Evolutionary conservation across 441 rosid species (phyloP).

Genomic region (Croton setiger): DNA sequence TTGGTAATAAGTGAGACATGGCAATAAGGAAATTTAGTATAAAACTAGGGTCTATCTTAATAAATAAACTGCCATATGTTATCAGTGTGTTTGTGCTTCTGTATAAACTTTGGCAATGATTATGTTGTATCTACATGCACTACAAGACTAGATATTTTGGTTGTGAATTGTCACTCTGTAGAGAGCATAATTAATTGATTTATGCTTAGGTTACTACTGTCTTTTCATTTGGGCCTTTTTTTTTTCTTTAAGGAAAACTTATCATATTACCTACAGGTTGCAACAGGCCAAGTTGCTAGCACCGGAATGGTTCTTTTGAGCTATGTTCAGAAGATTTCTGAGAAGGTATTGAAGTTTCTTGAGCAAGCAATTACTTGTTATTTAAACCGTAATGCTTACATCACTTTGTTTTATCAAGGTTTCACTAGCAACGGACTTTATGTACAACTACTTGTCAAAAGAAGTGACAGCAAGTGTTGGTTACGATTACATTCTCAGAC

Average conservation of each 20-base stretch:
- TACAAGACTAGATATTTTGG: neutral
- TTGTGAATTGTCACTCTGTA: neutral
- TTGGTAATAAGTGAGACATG: constrained; percentile 6
- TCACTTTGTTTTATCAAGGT: constrained; percentile 46
- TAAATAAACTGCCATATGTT: neutral
- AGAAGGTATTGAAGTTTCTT: constrained; percentile 57
- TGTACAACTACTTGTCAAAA: constrained; percentile 80
- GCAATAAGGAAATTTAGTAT: neutral
- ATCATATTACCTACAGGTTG: constrained; percentile 48
- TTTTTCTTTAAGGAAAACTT: neutral
- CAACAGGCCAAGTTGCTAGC: constrained; percentile 90
- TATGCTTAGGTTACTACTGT: neutral
- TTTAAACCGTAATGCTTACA: constrained; percentile 12
- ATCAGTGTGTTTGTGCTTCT: neutral
- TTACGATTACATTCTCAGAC: constrained; percentile 94
- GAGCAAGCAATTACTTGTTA: neutral
- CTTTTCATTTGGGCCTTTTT: neutral
- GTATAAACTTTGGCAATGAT: neutral
- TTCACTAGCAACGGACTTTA: constrained; percentile 80
- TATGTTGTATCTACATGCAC: neutral
- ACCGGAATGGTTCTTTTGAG: constrained; percentile 83
- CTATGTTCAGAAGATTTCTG: constrained; percentile 95
- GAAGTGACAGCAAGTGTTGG: constrained; percentile 89
- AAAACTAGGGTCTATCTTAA: neutral
- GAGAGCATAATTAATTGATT: neutral